phyloP scores from a whole-genome alignment of 2,329 filamentous ascomycete species.

The Aspergillus unguis region DNA sequence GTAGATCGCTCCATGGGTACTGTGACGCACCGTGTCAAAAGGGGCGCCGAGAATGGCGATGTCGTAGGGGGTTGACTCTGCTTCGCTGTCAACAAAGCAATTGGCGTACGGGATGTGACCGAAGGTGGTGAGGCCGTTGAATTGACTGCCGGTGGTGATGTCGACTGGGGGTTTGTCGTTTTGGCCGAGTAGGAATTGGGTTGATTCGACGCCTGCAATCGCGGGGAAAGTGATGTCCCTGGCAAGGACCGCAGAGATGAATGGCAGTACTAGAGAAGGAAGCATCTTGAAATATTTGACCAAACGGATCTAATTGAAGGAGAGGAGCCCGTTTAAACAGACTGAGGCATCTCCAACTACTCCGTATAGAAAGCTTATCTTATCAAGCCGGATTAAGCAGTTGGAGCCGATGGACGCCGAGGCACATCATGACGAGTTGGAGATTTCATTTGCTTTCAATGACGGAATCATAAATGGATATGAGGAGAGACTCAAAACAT shows the following conservation, averaged over 20 bases:
- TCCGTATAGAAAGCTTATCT: background rate
- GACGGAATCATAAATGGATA: constrained; percentile 3
- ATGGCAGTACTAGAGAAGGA: background rate
- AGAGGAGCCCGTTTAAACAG: background rate
- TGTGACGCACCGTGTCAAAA: constrained; percentile 44
- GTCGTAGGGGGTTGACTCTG: constrained; percentile 25
- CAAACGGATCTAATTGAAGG: background rate
- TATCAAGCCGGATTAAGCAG: constrained; percentile 7
- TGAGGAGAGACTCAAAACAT: background rate
- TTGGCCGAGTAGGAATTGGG: constrained; percentile 13
- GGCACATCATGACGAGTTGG: background rate
- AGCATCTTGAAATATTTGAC: too few species aligned
- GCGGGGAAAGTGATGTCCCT: constrained; percentile 31
- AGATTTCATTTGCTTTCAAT: constrained; percentile 1
- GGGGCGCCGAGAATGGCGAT: constrained; percentile 50
- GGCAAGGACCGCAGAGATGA: constrained; percentile 2
- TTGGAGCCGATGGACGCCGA: constrained; percentile 32
- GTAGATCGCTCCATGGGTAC: background rate
- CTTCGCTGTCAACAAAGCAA: constrained; percentile 25
- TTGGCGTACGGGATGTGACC: constrained; percentile 33
- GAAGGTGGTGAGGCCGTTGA: constrained; percentile 36
- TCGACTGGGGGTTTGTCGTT: constrained; percentile 35
- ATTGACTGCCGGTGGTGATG: constrained; percentile 43
- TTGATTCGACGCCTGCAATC: constrained; percentile 20
- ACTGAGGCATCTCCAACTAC: background rate